Conservation (phyloP, 192 early-diverging fungal genomes). For the Phycomyces blakesleeanus region DNA sequence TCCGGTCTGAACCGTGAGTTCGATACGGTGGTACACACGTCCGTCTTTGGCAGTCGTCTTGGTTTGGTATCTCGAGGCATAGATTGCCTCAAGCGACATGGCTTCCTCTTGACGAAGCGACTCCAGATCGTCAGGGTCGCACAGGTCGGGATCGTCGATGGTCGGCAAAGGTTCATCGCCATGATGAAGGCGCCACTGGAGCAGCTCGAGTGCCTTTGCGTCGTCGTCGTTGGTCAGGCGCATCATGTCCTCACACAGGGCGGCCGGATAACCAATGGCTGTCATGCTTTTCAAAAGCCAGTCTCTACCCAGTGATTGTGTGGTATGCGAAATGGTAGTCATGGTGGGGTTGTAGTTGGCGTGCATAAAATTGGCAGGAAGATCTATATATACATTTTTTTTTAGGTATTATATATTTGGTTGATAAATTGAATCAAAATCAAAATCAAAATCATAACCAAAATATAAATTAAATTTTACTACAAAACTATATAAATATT, state of each 20-base stretch:
- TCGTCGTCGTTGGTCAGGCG: conserved; percentile 45
- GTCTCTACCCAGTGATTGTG: conserved; percentile 50
- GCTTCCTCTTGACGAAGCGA: conserved; percentile 54
- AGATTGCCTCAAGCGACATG: conserved; percentile 65
- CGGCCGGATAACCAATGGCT: conserved; percentile 53
- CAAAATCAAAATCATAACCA: too few species aligned
- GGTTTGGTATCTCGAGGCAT: conserved; percentile 50
- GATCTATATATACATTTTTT: conserved; percentile 28
- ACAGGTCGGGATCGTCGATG: conserved; percentile 29
- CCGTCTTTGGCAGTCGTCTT: conserved; percentile 2
- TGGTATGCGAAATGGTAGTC: conserved; percentile 47
- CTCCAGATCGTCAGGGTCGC: conserved; percentile 35
- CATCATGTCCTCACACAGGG: conserved; percentile 46
- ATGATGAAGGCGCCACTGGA: conserved; percentile 51
- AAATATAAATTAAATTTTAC: too few species aligned
- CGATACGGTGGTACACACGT: conserved; percentile 8
- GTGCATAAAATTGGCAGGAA: conserved; percentile 48
- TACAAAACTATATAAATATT: background rate
- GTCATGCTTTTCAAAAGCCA: conserved; percentile 59
- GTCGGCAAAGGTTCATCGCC: conserved; percentile 37
- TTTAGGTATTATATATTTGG: background rate
- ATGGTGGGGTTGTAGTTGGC: conserved; percentile 52
- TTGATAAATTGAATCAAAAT: too few species aligned
- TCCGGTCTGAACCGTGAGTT: conserved; percentile 8
- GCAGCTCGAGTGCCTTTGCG: conserved; percentile 44